Evolutionary conservation across 1,284 basidiomycete genomes (phyloP).

Genomic region (Moesziomyces sp.): DNA sequence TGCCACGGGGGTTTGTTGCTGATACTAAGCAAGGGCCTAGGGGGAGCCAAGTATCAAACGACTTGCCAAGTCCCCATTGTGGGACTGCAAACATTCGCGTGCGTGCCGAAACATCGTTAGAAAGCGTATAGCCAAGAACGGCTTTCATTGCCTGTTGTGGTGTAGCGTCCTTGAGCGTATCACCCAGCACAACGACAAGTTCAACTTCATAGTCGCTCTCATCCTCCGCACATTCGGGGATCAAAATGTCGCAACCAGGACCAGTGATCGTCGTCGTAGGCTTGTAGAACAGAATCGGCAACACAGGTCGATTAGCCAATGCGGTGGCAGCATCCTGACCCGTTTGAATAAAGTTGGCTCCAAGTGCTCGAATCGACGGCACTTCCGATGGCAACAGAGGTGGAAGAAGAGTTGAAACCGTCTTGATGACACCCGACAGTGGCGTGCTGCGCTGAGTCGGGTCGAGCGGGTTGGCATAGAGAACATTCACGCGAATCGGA

Average conservation of each 20-base stretch:
- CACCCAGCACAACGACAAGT: conserved; percentile 46
- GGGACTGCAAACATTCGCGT: conserved; percentile 54
- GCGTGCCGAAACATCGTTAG: conserved; percentile 52
- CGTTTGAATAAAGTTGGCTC: conserved; percentile 49
- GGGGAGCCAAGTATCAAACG: conserved; percentile 50
- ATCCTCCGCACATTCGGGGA: conserved; percentile 37
- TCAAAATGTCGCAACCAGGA: conserved; percentile 34
- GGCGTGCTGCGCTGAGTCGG: not conserved
- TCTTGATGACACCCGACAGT: conserved; percentile 33
- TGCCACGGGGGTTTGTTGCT: conserved; percentile 69
- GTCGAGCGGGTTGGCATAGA: conserved; percentile 32
- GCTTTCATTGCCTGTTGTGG: conserved; percentile 31
- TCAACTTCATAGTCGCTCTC: conserved; percentile 60
- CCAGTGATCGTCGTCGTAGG: conserved; percentile 34
- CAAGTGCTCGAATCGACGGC: conserved; percentile 33
- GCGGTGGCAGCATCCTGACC: conserved; percentile 34
- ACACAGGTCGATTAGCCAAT: conserved; percentile 21
- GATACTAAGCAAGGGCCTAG: conserved; percentile 39
- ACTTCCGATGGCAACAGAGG: conserved; percentile 30
- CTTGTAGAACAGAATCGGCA: conserved; percentile 61
- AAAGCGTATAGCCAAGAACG: conserved; percentile 50
- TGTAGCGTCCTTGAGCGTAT: conserved; percentile 37
- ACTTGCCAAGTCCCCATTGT: conserved; percentile 56
- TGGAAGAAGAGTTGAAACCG: conserved; percentile 42
- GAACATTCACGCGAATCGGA: conserved; percentile 24